phyloP scores from a whole-genome alignment of 1,284 basidiomycete genomes.

The Microbotryum violaceum region DNA sequence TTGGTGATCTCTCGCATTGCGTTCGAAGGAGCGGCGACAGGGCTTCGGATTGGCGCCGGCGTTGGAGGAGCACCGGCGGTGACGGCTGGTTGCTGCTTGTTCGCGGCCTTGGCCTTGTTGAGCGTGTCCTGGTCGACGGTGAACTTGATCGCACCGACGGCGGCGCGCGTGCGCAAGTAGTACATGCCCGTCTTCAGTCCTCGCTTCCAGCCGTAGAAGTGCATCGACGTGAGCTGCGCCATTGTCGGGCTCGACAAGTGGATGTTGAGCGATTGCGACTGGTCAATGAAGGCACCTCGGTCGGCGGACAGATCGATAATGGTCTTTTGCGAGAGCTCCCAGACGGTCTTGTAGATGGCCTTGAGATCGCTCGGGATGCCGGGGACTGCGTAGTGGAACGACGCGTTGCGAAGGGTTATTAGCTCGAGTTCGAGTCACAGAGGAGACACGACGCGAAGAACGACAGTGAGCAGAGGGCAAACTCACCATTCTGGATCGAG shows the following conservation, averaged over 20 bases:
- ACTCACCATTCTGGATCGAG: slow-evolving; percentile 76
- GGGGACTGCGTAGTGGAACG: slow-evolving; percentile 39
- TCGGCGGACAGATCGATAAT: slow-evolving; percentile 97
- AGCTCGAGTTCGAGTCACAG: neutral
- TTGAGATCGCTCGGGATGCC: slow-evolving; percentile 82
- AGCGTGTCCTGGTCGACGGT: slow-evolving; percentile 61
- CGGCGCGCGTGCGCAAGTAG: slow-evolving; percentile 90
- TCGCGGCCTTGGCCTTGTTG: slow-evolving; percentile 53
- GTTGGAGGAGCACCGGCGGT: slow-evolving; percentile 9
- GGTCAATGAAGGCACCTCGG: slow-evolving; percentile 97
- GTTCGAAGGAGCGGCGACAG: neutral
- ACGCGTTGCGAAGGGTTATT: neutral
- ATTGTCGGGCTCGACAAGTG: slow-evolving; percentile 86
- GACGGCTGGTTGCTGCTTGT: slow-evolving; percentile 29
- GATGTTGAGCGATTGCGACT: slow-evolving; percentile 73
- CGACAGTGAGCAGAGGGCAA: neutral
- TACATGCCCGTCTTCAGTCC: slow-evolving; percentile 96
- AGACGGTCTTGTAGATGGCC: slow-evolving; percentile 96
- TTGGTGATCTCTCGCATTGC: slow-evolving; percentile 31
- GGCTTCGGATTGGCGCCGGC: neutral
- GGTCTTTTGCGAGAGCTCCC: slow-evolving; percentile 99
- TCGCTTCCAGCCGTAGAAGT: slow-evolving; percentile 99
- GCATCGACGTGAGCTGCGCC: slow-evolving; percentile 95
- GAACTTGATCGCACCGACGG: slow-evolving; percentile 95
- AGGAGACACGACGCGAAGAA: neutral